phyloP scores from a whole-genome alignment of 768 basidiomycete species.

The Trametes punicea region DNA sequence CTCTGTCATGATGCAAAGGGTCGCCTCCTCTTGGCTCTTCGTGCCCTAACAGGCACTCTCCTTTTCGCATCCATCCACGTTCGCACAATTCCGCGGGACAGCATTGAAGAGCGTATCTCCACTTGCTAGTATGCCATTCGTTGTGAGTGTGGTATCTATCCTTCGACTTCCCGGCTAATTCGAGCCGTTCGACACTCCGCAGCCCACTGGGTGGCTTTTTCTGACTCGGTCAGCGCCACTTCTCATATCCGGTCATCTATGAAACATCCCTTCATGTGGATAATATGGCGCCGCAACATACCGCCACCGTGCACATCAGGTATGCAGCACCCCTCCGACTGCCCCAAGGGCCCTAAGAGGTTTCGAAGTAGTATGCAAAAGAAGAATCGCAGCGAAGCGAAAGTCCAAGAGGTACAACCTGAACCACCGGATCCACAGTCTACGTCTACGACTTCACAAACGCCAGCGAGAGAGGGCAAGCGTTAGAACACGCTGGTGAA shows the following conservation, averaged over 20 bases:
- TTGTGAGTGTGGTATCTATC: not conserved
- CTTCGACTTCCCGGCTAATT: conserved; percentile 1
- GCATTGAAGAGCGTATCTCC: no score
- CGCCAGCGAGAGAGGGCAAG: no score
- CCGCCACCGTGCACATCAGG: conserved; percentile 11
- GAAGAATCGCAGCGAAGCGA: no score
- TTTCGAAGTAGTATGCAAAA: conserved; percentile 3
- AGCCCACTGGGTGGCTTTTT: not conserved
- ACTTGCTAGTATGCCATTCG: not conserved
- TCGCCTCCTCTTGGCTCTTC: not conserved
- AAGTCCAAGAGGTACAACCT: no score
- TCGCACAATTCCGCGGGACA: conserved; percentile 7
- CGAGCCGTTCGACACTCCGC: not conserved
- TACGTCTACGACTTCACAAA: not conserved
- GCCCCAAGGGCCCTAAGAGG: not conserved
- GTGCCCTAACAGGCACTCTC: not conserved
- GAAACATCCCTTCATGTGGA: not conserved
- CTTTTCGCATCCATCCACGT: conserved; percentile 3
- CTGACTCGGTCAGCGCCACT: conserved; percentile 10
- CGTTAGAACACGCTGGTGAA: no score
- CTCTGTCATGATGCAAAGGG: not conserved
- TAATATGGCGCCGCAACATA: conserved; percentile 2
- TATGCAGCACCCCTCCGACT: conserved; percentile 4
- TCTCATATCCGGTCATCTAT: not conserved
- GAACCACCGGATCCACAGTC: no score